These are phyloP conservation scores for Candida sp. DNA, from an alignment of 1,139 yeast genomes.

Conservation along the genomic window DNA sequence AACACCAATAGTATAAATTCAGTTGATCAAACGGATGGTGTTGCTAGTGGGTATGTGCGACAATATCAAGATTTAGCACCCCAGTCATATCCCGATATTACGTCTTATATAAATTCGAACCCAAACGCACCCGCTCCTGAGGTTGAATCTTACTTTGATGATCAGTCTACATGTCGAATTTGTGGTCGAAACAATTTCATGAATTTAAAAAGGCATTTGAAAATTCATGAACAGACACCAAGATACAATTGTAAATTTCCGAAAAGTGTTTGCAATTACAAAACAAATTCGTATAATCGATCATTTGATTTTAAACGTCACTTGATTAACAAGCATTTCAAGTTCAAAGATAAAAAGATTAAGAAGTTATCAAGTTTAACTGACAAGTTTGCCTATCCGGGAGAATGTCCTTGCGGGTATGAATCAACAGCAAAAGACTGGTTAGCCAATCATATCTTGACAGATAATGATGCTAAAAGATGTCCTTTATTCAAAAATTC, in stretches of 20 bases:
- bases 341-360: conserved; percentile 42
- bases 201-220: conserved; percentile 40
- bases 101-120: not conserved
- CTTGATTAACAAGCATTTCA: conserved; percentile 41
- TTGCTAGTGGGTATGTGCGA: not conserved
- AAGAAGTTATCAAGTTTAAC: conserved; percentile 40
- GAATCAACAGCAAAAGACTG: conserved; percentile 36
- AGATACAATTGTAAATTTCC: conserved; percentile 47
- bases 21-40: not conserved
- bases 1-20: not conserved
- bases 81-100: conserved; percentile 1
- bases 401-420: conserved; percentile 39
- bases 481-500: conserved; percentile 13
- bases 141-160: conserved; percentile 1
- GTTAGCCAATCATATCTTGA: conserved; percentile 39
- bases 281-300: conserved; percentile 43
- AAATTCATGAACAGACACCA: conserved; percentile 45
- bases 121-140: conserved; percentile 1
- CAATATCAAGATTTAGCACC: not conserved
- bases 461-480: conserved; percentile 15
- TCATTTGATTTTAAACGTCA: conserved; percentile 50
- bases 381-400: conserved; percentile 38
- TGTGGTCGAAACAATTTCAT: conserved; percentile 17
- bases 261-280: conserved; percentile 38
- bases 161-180: conserved; percentile 18